Evolutionary conservation across 2,329 filamentous ascomycete species (phyloP).

Genomic region (Aspergillus latus): DNA sequence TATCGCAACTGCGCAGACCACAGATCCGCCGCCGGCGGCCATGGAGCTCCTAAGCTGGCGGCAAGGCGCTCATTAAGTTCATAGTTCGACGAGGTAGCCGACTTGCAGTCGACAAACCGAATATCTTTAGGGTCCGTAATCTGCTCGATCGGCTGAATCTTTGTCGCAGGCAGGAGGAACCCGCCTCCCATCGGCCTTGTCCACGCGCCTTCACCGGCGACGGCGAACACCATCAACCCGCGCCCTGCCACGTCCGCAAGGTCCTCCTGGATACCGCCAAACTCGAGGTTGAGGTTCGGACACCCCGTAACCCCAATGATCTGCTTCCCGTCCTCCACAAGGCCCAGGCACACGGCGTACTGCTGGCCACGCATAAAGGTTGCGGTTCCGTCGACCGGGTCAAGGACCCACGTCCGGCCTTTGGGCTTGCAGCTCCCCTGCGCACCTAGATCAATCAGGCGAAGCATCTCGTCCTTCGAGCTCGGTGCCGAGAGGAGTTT

Average conservation of each 20-base stretch:
- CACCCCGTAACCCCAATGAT: slow-evolving; percentile 61
- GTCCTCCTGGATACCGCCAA: slow-evolving; percentile 38
- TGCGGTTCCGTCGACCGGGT: slow-evolving; percentile 65
- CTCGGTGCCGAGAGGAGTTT: slow-evolving; percentile 41
- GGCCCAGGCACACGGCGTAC: slow-evolving; percentile 61
- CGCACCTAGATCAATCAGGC: slow-evolving; percentile 61
- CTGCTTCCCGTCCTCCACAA: slow-evolving; percentile 59
- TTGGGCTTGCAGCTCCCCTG: slow-evolving; percentile 40
- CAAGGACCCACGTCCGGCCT: slow-evolving; percentile 60
- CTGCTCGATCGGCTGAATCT: slow-evolving; percentile 29
- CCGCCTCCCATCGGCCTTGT: slow-evolving; percentile 41
- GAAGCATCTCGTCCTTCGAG: slow-evolving; percentile 57
- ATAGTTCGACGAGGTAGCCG: slow-evolving; percentile 39
- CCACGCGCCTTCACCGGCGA: slow-evolving; percentile 47
- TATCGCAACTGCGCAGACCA: slow-evolving; percentile 58
- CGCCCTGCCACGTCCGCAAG: slow-evolving; percentile 45
- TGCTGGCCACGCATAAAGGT: slow-evolving; percentile 62
- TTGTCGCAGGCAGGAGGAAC: slow-evolving; percentile 33
- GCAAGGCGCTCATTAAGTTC: slow-evolving; percentile 41
- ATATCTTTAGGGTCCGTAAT: slow-evolving; percentile 34
- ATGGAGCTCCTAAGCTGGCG: slow-evolving; percentile 41
- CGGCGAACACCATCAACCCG: slow-evolving; percentile 53
- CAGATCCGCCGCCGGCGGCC: slow-evolving; percentile 50
- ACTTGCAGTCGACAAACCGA: slow-evolving; percentile 49
- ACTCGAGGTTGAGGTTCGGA: slow-evolving; percentile 56